These are phyloP conservation scores for Terfezia boudieri DNA, from an alignment of 495 filamentous ascomycete species.

Conservation along the genomic window DNA sequence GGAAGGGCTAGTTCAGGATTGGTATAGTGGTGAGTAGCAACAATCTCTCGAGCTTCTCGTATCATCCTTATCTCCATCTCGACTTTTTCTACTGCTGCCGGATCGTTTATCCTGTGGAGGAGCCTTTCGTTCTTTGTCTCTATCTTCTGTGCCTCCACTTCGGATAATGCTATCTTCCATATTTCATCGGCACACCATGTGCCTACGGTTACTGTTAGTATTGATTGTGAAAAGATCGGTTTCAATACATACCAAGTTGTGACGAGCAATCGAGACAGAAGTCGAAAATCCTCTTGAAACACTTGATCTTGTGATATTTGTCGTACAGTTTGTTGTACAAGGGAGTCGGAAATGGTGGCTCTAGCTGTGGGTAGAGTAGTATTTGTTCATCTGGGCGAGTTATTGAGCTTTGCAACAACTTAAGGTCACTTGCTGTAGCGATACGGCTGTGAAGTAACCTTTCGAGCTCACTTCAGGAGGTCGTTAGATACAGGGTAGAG, in stretches of 20 bases:
- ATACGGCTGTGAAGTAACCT: conserved; percentile 56
- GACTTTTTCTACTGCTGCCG: conserved; percentile 22
- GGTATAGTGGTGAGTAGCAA: conserved; percentile 28
- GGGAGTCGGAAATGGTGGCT: conserved; percentile 34
- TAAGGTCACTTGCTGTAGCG: conserved; percentile 50
- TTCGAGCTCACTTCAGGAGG: conserved; percentile 40
- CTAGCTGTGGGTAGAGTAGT: conserved; percentile 33
- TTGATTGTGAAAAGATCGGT: background rate
- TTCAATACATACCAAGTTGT: conserved; percentile 28
- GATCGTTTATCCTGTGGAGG: conserved; percentile 8
- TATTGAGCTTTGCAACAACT: conserved; percentile 35
- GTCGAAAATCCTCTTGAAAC: conserved; percentile 37
- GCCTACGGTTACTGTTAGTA: conserved; percentile 21
- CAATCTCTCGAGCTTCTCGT: conserved; percentile 34
- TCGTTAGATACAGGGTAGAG: background rate
- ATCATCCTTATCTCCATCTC: conserved; percentile 32
- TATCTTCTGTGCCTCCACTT: conserved; percentile 40
- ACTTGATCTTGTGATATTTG: conserved; percentile 32
- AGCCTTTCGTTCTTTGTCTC: conserved; percentile 30
- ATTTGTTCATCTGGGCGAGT: conserved; percentile 37
- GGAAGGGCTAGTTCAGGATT: conserved; percentile 22
- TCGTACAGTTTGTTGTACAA: conserved; percentile 30
- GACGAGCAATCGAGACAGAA: conserved; percentile 33
- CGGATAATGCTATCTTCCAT: conserved; percentile 49
- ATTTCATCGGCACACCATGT: conserved; percentile 69